These are phyloP conservation scores for Saccharomycopsis sp. DNA, from an alignment of 805 yeast species.

Conservation along the genomic window DNA sequence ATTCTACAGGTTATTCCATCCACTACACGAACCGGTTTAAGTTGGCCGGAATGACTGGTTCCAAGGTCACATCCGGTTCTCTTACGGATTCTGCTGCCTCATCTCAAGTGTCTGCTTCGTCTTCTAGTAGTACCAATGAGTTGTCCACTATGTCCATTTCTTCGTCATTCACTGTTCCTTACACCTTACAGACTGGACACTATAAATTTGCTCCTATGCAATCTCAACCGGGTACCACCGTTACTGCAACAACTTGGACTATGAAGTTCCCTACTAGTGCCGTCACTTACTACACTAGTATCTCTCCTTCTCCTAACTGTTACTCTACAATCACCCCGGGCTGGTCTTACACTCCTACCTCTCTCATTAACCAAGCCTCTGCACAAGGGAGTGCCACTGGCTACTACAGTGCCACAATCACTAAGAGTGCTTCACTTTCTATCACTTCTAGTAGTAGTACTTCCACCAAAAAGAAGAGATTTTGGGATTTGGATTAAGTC, in stretches of 20 bases:
- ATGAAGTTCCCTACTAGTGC: conserved; percentile 63
- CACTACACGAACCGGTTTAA: conserved; percentile 64
- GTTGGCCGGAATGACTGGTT: conserved; percentile 68
- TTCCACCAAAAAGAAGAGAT: not conserved
- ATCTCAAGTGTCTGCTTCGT: conserved; percentile 29
- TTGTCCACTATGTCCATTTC: conserved; percentile 39
- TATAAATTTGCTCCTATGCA: conserved; percentile 92
- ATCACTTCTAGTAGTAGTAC: not conserved
- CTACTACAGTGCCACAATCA: not conserved
- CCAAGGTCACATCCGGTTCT: conserved; percentile 42
- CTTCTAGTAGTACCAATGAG: conserved; percentile 33
- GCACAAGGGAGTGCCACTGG: conserved; percentile 28
- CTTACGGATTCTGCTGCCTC: conserved; percentile 38
- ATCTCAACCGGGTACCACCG: conserved; percentile 66
- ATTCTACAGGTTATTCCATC: conserved; percentile 42
- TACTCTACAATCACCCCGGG: conserved; percentile 77
- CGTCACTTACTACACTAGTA: conserved; percentile 48
- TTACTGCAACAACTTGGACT: conserved; percentile 63
- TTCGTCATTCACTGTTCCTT: conserved; percentile 59
- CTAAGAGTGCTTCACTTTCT: not conserved
- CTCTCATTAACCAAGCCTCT: conserved; percentile 62
- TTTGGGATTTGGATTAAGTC: conserved; percentile 1
- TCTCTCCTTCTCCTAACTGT: conserved; percentile 28
- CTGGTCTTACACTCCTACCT: conserved; percentile 66
- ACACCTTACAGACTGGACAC: conserved; percentile 70